phyloP scores from a whole-genome alignment of 129 eudicot genomes.

The Helianthus annuus region DNA sequence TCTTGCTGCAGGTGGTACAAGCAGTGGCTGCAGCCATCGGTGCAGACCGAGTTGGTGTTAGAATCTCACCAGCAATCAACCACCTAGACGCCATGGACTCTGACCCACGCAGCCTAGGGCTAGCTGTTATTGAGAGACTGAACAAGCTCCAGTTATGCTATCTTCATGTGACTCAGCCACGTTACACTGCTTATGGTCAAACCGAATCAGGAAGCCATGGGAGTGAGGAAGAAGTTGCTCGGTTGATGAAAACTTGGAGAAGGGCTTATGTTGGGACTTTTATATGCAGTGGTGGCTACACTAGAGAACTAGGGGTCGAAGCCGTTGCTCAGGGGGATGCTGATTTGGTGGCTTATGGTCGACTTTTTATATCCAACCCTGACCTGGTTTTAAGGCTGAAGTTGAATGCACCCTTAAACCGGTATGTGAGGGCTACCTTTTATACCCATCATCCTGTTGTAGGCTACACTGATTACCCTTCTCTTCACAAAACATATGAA shows the following conservation, averaged over 20 bases:
- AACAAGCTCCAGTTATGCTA: constrained; percentile 65
- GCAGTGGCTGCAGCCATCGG: constrained; percentile 72
- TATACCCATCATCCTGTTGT: constrained; percentile 85
- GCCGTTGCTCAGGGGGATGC: constrained; percentile 83
- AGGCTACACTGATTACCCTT: constrained; percentile 92
- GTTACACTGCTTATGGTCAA: constrained; percentile 92
- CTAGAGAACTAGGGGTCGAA: constrained; percentile 64
- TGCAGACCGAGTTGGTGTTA: constrained; percentile 63
- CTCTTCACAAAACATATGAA: constrained; percentile 36
- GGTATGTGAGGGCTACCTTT: constrained; percentile 69
- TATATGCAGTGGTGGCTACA: constrained; percentile 78
- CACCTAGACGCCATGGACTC: constrained; percentile 95
- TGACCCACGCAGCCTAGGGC: constrained; percentile 70
- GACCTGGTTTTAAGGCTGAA: constrained; percentile 71
- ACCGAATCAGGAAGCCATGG: constrained; percentile 75
- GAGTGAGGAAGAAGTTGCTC: constrained; percentile 67
- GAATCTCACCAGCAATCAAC: constrained; percentile 95
- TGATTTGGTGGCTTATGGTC: constrained; percentile 81
- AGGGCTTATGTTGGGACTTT: constrained; percentile 71
- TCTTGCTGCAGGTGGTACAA: constrained; percentile 55
- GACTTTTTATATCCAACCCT: constrained; percentile 78
- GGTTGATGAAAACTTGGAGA: constrained; percentile 53
- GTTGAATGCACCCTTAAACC: constrained; percentile 63
- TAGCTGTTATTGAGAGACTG: constrained; percentile 64
- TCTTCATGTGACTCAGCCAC: constrained; percentile 91